Conservation (phyloP, 2,329 filamentous ascomycete genomes). For the Macrophomina pseudophaseolina region DNA sequence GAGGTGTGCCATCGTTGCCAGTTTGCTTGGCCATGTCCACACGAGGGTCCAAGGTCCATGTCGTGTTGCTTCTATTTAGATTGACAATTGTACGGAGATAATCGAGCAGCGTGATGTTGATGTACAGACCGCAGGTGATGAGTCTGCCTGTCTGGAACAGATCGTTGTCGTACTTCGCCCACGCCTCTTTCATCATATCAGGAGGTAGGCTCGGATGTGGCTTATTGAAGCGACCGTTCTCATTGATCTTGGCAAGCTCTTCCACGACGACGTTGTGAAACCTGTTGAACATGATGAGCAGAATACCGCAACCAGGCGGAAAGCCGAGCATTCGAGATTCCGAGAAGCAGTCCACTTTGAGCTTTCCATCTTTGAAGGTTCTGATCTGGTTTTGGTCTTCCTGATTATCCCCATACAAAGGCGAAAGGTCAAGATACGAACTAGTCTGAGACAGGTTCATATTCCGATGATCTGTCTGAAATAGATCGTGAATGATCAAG, state of each 20-base stretch:
- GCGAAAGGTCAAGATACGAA: constrained; percentile 74
- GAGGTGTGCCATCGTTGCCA: constrained; percentile 64
- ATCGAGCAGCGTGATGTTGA: constrained; percentile 73
- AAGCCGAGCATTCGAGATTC: constrained; percentile 69
- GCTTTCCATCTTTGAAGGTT: constrained; percentile 67
- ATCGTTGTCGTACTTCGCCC: constrained; percentile 49
- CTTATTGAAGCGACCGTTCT: constrained; percentile 75
- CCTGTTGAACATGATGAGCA: constrained; percentile 68
- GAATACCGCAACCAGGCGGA: constrained; percentile 68
- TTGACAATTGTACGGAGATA: constrained; percentile 81
- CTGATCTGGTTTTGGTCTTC: constrained; percentile 68
- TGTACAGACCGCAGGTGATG: constrained; percentile 57
- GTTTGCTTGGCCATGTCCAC: constrained; percentile 65
- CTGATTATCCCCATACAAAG: constrained; percentile 71
- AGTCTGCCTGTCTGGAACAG: constrained; percentile 54
- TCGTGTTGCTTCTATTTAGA: constrained; percentile 71
- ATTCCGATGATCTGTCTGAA: constrained; percentile 67
- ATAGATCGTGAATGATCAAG: constrained; percentile 64
- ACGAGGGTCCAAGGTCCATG: constrained; percentile 80
- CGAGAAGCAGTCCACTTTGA: constrained; percentile 72
- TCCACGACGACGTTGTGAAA: constrained; percentile 87
- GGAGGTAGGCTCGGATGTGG: constrained; percentile 52
- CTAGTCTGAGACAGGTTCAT: constrained; percentile 69
- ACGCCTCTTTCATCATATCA: constrained; percentile 42
- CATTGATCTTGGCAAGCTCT: constrained; percentile 80